phyloP scores from a whole-genome alignment of 169 alveolate genomes.

The Prorocentrum cordatum region DNA sequence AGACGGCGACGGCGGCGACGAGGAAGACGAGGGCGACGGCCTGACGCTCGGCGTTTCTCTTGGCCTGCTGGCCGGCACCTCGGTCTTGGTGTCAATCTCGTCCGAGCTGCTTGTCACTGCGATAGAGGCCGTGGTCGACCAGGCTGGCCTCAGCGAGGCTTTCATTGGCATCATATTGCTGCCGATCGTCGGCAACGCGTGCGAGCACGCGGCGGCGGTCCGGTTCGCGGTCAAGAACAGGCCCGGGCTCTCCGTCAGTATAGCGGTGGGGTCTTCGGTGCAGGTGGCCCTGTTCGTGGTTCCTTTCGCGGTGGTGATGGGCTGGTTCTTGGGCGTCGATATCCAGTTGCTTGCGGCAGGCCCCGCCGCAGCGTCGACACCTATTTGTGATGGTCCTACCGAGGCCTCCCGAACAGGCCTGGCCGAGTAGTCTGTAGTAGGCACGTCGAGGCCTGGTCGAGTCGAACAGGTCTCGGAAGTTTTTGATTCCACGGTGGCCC shows the following conservation, averaged over 20 bases:
- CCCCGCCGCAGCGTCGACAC: too few relatives aligned
- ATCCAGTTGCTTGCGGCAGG: too few relatives aligned
- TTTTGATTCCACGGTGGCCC: too few relatives aligned
- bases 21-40: slow-evolving; percentile 32
- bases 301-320: slow-evolving; percentile 83
- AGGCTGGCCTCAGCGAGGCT: slow-evolving; percentile 66
- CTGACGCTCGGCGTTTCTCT: background rate
- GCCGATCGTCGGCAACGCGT: slow-evolving; percentile 84
- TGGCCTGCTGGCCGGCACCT: background rate
- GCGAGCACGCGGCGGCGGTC: slow-evolving; percentile 82
- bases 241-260: slow-evolving; percentile 83
- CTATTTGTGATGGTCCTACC: too few relatives aligned
- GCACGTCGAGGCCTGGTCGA: too few relatives aligned
- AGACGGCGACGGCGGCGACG: slow-evolving; percentile 9
- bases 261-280: slow-evolving; percentile 85
- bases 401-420: too few relatives aligned
- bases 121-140: slow-evolving; percentile 54
- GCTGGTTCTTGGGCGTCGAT: slow-evolving; percentile 78
- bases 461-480: too few relatives aligned
- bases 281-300: slow-evolving; percentile 74
- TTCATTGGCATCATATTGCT: slow-evolving; percentile 85
- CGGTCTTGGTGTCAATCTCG: background rate
- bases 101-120: slow-evolving; percentile 68
- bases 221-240: slow-evolving; percentile 80
- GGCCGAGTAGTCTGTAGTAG: too few relatives aligned